Evolutionary conservation across 1,139 yeast genomes (phyloP).

Genomic region (Magnusiomyces suaveolens): DNA sequence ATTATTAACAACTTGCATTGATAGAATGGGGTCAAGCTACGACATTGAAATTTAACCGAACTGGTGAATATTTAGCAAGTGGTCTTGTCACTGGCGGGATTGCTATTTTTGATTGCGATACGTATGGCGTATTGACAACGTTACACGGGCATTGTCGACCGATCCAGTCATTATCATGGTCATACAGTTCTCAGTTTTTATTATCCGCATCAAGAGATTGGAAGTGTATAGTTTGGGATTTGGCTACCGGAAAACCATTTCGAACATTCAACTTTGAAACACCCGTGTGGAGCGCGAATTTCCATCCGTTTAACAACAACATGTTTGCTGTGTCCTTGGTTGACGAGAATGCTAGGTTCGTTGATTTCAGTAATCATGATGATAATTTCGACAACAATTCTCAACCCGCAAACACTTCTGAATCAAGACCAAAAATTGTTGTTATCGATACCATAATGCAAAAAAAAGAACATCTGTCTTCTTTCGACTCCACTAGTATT

Average conservation of each 20-base stretch:
- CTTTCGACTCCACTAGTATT: too few relatives aligned
- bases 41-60: conserved; percentile 57
- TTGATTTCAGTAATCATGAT: conserved; percentile 19
- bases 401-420: not conserved
- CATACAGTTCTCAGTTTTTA: conserved; percentile 58
- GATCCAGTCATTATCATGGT: conserved; percentile 72
- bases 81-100: conserved; percentile 77
- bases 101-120: conserved; percentile 66
- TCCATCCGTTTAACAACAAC: conserved; percentile 44
- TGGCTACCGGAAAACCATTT: conserved; percentile 36
- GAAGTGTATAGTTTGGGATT: conserved; percentile 76
- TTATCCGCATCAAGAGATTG: conserved; percentile 79
- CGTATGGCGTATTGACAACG: conserved; percentile 47
- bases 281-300: conserved; percentile 60
- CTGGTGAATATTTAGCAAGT: conserved; percentile 83
- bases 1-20: too few relatives aligned
- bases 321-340: conserved; percentile 41
- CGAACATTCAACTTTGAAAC: conserved; percentile 46
- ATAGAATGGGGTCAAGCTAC: conserved; percentile 59
- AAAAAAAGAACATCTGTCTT: too few relatives aligned
- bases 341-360: conserved; percentile 28
- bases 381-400: not conserved
- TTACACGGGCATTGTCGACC: conserved; percentile 61
- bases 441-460: conserved; percentile 9
- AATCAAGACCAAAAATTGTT: not conserved